Percentiles rank a stretch among this genome's conserved stretches.
Conservation (phyloP, 202 grass and related monocot genomes). For the Setaria italica region DNA sequence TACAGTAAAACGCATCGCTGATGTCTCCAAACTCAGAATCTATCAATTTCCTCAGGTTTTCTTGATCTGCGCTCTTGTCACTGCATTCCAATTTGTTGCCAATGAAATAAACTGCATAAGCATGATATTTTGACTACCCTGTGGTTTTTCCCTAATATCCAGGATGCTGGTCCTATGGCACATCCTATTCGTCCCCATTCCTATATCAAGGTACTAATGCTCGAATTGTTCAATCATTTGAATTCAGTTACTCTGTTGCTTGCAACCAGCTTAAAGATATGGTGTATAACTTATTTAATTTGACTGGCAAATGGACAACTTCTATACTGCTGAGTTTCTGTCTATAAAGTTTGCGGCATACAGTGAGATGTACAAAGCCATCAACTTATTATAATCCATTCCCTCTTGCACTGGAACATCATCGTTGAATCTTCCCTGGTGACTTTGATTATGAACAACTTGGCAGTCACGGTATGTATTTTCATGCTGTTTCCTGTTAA, state of each 20-base stretch:
- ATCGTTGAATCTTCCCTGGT: constrained; percentile 43
- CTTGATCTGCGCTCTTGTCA: constrained; percentile 37
- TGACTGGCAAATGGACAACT: constrained; percentile 95
- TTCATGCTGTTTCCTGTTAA: constrained; percentile 32
- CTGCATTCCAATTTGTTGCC: constrained; percentile 21
- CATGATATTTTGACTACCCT: constrained; percentile 34
- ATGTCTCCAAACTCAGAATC: constrained; percentile 92
- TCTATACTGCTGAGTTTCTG: constrained; percentile 78
- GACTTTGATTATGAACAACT: constrained; percentile 30
- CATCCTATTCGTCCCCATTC: constrained; percentile 97
- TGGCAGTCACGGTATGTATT: constrained; percentile 76
- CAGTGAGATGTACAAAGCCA: constrained; percentile 7
- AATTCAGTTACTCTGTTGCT: constrained; percentile 37
- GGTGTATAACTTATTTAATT: constrained; percentile 47
- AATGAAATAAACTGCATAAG: constrained; percentile 27
- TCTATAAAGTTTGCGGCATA: constrained; percentile 32
- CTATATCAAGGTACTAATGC: constrained; percentile 86
- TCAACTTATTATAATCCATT: constrained; percentile 28
- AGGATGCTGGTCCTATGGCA: constrained; percentile 98
- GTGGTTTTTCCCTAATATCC: constrained; percentile 49
- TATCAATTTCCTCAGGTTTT: constrained; percentile 97
- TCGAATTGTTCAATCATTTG: constrained; percentile 34
- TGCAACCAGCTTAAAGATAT: constrained; percentile 19
- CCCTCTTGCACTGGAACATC: neutral
- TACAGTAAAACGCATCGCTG: constrained; percentile 93